Base-by-base conservation (phyloP, 305 asterid genomes). In the Ajuga reptans region DNA sequence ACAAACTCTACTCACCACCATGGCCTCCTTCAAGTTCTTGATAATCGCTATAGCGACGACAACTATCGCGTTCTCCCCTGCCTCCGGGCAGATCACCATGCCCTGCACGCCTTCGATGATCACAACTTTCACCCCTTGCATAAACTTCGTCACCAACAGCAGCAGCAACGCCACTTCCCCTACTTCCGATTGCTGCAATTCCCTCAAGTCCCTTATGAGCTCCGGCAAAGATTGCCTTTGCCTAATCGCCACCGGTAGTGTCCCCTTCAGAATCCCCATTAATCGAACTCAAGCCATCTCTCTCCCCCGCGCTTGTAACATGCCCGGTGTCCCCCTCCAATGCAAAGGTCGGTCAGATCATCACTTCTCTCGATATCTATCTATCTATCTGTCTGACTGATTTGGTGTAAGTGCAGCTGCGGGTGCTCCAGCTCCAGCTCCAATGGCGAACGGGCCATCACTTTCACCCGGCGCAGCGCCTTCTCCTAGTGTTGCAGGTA, bases 221-320 rank as follows among this genome's bases (percentile, higher is more conserved):
- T 81, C 46, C 12, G 95, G 96, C 4, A 85, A 79, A 66, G 92
- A 90, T 16, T 90, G 97, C 43, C 45, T 88, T 46, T 90, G 97
- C 84, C 83, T 80, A 0, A 83, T 90, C 60, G 74, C 80, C 9
- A 84, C 87, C 0, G 96, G 95, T 36, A 83, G 81, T 33, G 75
- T 83, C 3, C 92, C 92, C 2, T 85, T 90, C 62, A 77, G 69
- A 4, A 36, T 88, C 4, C 97, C 97, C 0, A 36, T 87, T 43
- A 88, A 86, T 8, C 87, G 79, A 36, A 87, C 85, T 8, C 75
- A 80, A 0, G 91, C 90, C 7, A 39, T 86, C 31, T 80, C 87
- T 16, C 86, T 91, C 15, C 97, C 97, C 0, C 88, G 85, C 6
- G 92, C 97, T 21, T 91, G 97, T 75, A 85, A 84, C 71, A 80